These are phyloP conservation scores for Xylaria multiplex DNA, from an alignment of 2,329 filamentous ascomycete species.

Conservation along the genomic window DNA sequence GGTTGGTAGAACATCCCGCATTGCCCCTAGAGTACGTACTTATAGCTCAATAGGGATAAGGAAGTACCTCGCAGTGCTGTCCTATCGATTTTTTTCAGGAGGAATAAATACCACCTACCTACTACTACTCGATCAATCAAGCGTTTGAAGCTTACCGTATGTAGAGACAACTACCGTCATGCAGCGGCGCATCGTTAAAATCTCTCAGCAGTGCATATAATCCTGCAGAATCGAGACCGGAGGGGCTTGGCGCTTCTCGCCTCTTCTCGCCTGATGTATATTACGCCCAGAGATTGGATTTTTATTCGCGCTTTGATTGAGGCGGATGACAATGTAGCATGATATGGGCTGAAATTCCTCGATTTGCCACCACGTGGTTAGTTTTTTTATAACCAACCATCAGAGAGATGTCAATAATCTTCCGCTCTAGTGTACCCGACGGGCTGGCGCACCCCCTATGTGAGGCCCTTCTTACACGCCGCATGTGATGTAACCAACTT, in stretches of 20 bases:
- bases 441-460: conserved; percentile 21
- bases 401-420: neutral
- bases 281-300: neutral
- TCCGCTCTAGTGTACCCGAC: conserved; percentile 20
- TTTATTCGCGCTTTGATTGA: conserved; percentile 12
- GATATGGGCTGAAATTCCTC: conserved; percentile 25
- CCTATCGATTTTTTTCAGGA: neutral
- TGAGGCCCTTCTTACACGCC: conserved; percentile 18
- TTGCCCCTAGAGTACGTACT: neutral
- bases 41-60: neutral
- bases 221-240: conserved; percentile 3
- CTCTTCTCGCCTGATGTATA: conserved; percentile 16
- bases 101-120: conserved; percentile 1
- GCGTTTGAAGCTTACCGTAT: conserved; percentile 1
- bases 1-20: conserved; percentile 17
- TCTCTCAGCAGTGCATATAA: conserved; percentile 8
- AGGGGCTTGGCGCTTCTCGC: conserved; percentile 20
- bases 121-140: too few species aligned
- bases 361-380: conserved; percentile 29
- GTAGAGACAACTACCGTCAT: conserved; percentile 11
- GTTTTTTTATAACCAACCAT: conserved; percentile 3
- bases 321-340: conserved; percentile 13
- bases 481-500: conserved; percentile 23
- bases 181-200: conserved; percentile 3
- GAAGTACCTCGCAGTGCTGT: neutral